Evolutionary conservation across 352 stramenopile species (phyloP).

Genomic region (Pythium biforme): DNA sequence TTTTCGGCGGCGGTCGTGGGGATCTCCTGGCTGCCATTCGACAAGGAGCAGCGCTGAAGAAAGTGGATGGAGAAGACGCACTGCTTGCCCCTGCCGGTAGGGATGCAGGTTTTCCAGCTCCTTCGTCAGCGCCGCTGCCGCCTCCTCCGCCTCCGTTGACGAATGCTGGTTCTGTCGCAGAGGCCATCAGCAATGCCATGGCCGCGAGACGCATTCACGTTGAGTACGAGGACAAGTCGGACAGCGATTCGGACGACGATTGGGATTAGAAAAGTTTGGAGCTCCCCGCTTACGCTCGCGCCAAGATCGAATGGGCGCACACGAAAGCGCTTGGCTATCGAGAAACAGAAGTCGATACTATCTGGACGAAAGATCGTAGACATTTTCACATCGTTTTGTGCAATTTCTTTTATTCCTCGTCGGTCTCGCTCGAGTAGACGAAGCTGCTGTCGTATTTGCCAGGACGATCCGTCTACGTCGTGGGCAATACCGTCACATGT

Average conservation of each 20-base stretch:
- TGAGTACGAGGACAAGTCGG: conserved; percentile 74
- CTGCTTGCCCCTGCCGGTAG: not conserved
- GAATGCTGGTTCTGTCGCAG: conserved; percentile 61
- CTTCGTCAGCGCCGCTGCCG: conserved; percentile 20
- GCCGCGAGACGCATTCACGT: conserved; percentile 73
- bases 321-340: not conserved
- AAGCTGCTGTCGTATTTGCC: no score
- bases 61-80: conserved; percentile 18
- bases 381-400: not conserved
- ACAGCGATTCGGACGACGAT: conserved; percentile 76
- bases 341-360: not conserved
- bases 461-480: no score
- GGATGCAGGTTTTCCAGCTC: conserved; percentile 10
- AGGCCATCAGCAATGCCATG: conserved; percentile 84
- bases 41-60: conserved; percentile 59
- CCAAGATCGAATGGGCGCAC: no score
- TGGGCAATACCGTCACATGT: no score
- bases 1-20: conserved; percentile 62
- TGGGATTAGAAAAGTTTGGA: conserved; percentile 48
- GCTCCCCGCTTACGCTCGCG: no score
- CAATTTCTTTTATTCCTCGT: not conserved
- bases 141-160: conserved; percentile 28
- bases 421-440: no score
- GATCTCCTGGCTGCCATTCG: conserved; percentile 80
- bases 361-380: not conserved